Evolutionary conservation across 2,329 filamentous ascomycete species (phyloP).

Genomic region (Fusarium sp.): DNA sequence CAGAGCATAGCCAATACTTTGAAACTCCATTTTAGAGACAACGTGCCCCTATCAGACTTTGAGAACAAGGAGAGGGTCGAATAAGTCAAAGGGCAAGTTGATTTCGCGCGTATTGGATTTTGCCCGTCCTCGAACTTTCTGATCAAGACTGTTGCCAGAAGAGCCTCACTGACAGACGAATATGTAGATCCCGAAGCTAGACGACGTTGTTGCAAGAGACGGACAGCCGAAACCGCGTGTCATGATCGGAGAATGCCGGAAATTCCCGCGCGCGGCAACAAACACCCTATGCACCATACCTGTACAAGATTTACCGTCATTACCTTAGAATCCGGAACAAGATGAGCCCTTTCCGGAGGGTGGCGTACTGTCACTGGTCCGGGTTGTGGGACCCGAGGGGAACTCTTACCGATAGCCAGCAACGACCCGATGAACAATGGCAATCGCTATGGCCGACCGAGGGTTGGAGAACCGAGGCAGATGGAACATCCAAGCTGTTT

Average conservation of each 20-base stretch:
- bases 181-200: not conserved
- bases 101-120: not conserved
- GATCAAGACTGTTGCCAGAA: not conserved
- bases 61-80: not conserved
- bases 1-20: not conserved
- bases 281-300: not conserved
- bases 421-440: not conserved
- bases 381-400: not conserved
- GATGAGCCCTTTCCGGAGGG: not conserved
- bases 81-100: not conserved
- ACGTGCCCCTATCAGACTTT: not conserved
- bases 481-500: not conserved
- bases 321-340: not conserved
- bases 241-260: not conserved
- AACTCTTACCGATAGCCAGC: not conserved
- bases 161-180: not conserved
- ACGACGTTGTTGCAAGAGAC: not conserved
- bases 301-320: not conserved
- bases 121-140: not conserved
- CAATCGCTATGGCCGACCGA: not conserved
- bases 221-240: not conserved
- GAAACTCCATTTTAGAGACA: not conserved
- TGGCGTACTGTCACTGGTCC: not conserved
- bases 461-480: not conserved
- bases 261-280: not conserved